Conservation (phyloP, 2,329 filamentous ascomycete genomes). For the Ilyonectria mors-panacis region DNA sequence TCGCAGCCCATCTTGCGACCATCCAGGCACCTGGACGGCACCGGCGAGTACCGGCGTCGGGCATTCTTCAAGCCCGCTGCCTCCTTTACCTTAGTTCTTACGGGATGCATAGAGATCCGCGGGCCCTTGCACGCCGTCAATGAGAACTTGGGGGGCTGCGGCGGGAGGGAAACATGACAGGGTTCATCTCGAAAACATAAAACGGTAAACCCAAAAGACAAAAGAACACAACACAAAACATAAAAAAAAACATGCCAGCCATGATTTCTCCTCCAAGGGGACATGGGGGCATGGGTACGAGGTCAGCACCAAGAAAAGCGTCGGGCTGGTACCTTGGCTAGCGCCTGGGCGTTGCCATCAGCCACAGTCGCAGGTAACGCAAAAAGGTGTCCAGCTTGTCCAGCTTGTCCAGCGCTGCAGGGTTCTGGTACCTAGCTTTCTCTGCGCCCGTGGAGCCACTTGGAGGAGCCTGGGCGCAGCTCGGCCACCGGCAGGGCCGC, state of each 20-base stretch:
- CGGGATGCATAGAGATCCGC: slow-evolving; percentile 11
- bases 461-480: neutral
- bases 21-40: slow-evolving; percentile 3
- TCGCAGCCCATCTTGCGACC: neutral
- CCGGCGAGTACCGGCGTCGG: slow-evolving; percentile 16
- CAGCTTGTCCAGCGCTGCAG: neutral
- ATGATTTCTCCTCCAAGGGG: neutral
- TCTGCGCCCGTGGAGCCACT: slow-evolving; percentile 8
- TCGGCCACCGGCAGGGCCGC: slow-evolving; percentile 3
- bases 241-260: neutral
- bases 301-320: slow-evolving; percentile 2
- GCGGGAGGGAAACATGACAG: neutral
- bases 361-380: neutral
- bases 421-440: neutral
- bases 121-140: slow-evolving; percentile 5
- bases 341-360: slow-evolving; percentile 9
- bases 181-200: neutral
- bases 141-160: neutral
- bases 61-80: slow-evolving; percentile 17
- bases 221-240: neutral
- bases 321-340: slow-evolving; percentile 7
- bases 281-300: slow-evolving; percentile 1
- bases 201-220: neutral
- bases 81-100: slow-evolving; percentile 29
- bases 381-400: neutral